Conservation (phyloP, 306 rosid species). For the Prunus mume region DNA sequence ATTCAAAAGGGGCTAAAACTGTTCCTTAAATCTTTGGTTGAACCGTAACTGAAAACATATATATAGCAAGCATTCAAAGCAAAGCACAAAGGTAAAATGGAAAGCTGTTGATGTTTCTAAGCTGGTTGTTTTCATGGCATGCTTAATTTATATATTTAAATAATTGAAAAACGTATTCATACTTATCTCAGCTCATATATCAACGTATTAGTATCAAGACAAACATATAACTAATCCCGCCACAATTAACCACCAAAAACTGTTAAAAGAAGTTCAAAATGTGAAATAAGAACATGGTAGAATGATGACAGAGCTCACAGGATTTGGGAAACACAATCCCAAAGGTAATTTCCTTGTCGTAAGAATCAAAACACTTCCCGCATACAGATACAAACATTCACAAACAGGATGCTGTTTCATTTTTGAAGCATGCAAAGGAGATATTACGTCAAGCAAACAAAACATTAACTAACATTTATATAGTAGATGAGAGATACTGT, state of each 20-base stretch:
- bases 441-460: neutral
- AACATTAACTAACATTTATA: neutral
- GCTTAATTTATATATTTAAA: neutral
- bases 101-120: neutral
- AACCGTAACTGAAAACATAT: neutral
- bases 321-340: neutral
- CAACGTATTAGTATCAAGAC: neutral
- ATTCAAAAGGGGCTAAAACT: neutral
- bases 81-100: neutral
- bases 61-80: neutral
- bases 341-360: neutral
- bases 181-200: neutral
- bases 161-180: neutral
- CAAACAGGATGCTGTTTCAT: neutral
- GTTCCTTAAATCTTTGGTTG: neutral
- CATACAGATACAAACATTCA: neutral
- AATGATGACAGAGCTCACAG: neutral
- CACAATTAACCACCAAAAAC: neutral
- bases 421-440: neutral
- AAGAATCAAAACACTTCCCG: neutral
- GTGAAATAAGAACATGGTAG: neutral
- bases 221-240: neutral
- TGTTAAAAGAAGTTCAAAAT: neutral
- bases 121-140: neutral
- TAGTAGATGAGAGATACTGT: slow-evolving; percentile 7